Evolutionary conservation across 2,329 filamentous ascomycete species (phyloP), one percentile per base, ranked within the genome.

Genomic region (Cladobotryum protrusum): DNA sequence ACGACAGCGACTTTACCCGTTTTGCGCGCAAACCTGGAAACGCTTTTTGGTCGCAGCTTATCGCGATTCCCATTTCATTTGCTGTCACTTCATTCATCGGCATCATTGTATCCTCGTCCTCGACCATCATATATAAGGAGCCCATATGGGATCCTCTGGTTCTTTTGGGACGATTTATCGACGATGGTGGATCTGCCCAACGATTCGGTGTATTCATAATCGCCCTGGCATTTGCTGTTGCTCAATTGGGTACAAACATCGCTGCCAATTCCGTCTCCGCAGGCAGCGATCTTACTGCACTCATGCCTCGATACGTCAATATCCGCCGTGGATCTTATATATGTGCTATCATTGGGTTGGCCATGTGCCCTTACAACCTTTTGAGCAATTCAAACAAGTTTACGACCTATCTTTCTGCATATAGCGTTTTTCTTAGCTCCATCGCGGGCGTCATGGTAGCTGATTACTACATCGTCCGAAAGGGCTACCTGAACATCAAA

Each of bases 391-490:
- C 81, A 41, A 95, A 92, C 73, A 83, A 85, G 68, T 96, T 96
- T 72, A 93, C 88, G 1, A 95, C 88, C 3, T 96, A 96, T 63
- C 81, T 96, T 1, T 93, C 87, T 1, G 86, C 91, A 1, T 96
- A 96, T 72, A 90, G 87, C 3, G 89, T 96, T 50, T 96, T 96
- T 70, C 78, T 96, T n/a, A 91, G 87, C 52, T 89, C 87, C 40
- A 95, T 96, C 55, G 90, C 89, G 0, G 91, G 91, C n/a, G 89
- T 95, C 56, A 93, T 96, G 72, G 75, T 90, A 53, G 80, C 77
- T 58, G 91, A 96, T 67, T 96, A 96, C 73, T 96, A 95, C 68
- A 54, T 86, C 49, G 87, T 96, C 5, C 86, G 91, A 51, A 83
- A 79, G 52, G 91, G 91, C 5, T 95, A 90, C 64, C 74, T 93